phyloP scores from a whole-genome alignment of 2,329 filamentous ascomycete species.

The Penicillium sp. region DNA sequence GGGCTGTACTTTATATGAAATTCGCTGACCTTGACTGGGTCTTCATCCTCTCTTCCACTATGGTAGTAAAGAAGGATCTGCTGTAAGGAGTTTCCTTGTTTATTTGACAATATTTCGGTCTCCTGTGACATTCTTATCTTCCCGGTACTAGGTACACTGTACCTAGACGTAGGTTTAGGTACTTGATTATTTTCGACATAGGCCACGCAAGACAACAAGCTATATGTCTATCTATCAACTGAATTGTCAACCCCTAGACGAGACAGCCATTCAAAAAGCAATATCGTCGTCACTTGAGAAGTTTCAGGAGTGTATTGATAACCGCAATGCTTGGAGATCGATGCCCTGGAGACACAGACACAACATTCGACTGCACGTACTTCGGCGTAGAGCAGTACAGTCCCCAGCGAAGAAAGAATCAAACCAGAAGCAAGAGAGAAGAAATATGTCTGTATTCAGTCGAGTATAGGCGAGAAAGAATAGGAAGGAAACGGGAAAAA shows the following conservation, averaged over 20 bases:
- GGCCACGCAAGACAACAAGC: too few relatives aligned
- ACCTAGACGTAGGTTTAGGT: too few relatives aligned
- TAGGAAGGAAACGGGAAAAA: conserved; percentile 12
- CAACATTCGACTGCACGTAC: not conserved
- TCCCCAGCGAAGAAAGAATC: not conserved
- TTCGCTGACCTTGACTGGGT: conserved; percentile 15
- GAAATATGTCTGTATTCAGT: conserved; percentile 20
- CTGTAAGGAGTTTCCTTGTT: conserved; percentile 10
- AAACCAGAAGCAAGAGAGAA: not conserved
- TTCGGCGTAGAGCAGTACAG: not conserved
- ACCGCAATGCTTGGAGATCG: too few relatives aligned
- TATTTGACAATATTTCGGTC: conserved; percentile 6
- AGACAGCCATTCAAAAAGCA: not conserved
- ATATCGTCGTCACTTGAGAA: not conserved
- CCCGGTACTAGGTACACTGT: conserved; percentile 12
- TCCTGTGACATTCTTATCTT: conserved; percentile 14
- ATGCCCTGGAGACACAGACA: too few relatives aligned
- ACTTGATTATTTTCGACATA: too few relatives aligned
- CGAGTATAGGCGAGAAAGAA: conserved; percentile 16
- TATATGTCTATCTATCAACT: too few relatives aligned
- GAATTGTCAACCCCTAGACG: too few relatives aligned
- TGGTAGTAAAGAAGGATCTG: conserved; percentile 2
- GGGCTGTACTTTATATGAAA: conserved; percentile 29
- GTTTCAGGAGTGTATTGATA: too few relatives aligned
- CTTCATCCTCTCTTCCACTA: conserved; percentile 9